Evolutionary conservation across 2,329 filamentous ascomycete species (phyloP).

Genomic region (Aureobasidium subglaciale): DNA sequence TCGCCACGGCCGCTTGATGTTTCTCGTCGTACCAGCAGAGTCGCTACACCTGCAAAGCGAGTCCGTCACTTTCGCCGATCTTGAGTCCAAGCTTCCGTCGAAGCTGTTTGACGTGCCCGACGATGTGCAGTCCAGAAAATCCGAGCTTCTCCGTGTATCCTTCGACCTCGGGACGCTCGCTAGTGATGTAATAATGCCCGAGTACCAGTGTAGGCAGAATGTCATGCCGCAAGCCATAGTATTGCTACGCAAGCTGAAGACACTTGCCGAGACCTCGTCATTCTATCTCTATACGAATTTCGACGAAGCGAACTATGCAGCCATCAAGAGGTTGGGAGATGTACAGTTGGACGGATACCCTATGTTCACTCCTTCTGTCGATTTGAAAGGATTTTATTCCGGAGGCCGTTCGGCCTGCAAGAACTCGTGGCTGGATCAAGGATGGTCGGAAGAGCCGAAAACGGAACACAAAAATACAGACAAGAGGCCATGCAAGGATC

Average conservation of each 20-base stretch:
- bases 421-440: neutral
- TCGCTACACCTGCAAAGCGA: neutral
- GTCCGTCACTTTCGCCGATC: neutral
- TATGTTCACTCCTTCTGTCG: neutral
- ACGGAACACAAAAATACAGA: neutral
- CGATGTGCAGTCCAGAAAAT: neutral
- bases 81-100: neutral
- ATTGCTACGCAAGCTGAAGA: neutral
- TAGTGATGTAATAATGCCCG: neutral
- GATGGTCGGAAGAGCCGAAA: neutral
- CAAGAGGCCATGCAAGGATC: neutral
- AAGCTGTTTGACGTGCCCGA: neutral
- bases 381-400: neutral
- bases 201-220: neutral
- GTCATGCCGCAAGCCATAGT: neutral
- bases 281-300: neutral
- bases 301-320: neutral
- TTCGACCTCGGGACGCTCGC: neutral
- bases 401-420: neutral
- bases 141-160: neutral
- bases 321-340: neutral
- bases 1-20: conserved; percentile 1
- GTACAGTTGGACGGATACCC: neutral
- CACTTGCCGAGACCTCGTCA: neutral
- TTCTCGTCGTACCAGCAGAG: neutral